These are phyloP conservation scores for Pestalotiopsis sp. DNA, from an alignment of 2,329 filamentous ascomycete species.

Conservation along the genomic window DNA sequence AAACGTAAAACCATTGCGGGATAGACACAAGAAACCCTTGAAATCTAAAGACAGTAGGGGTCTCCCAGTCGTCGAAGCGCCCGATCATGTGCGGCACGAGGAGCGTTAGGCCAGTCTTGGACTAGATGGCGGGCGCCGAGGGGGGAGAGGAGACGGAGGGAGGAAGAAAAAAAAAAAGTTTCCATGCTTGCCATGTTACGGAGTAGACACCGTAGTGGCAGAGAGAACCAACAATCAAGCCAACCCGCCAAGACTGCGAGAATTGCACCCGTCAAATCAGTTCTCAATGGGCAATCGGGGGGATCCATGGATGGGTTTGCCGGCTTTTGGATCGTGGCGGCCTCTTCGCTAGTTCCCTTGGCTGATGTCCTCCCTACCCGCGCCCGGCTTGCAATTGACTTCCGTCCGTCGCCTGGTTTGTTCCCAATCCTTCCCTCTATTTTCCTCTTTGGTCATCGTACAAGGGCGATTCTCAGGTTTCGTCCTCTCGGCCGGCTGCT, in stretches of 20 bases:
- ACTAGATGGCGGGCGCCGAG: not conserved
- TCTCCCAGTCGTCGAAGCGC: not conserved
- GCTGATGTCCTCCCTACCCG: not conserved
- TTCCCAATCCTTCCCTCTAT: not conserved
- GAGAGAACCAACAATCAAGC: not conserved
- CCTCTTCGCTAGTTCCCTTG: constrained; percentile 7
- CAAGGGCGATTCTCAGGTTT: not conserved
- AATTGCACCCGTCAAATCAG: not conserved
- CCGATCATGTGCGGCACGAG: not conserved
- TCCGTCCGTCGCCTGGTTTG: not conserved
- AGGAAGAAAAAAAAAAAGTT: not conserved
- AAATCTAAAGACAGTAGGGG: not conserved
- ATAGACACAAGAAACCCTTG: not conserved
- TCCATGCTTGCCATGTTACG: not conserved
- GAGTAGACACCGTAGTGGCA: not conserved
- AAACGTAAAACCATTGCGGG: not conserved
- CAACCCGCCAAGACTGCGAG: not conserved
- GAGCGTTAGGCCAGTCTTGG: constrained; percentile 4
- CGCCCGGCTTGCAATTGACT: not conserved
- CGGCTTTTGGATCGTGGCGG: constrained; percentile 5
- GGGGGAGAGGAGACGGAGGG: not conserved
- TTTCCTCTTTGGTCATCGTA: constrained; percentile 10
- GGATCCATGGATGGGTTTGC: not conserved
- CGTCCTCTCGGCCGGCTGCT: not conserved
- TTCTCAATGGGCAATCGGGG: not conserved